These are phyloP conservation scores for Debaryomyces fabryi DNA, from an alignment of 1,139 yeast species.

Conservation along the genomic window DNA sequence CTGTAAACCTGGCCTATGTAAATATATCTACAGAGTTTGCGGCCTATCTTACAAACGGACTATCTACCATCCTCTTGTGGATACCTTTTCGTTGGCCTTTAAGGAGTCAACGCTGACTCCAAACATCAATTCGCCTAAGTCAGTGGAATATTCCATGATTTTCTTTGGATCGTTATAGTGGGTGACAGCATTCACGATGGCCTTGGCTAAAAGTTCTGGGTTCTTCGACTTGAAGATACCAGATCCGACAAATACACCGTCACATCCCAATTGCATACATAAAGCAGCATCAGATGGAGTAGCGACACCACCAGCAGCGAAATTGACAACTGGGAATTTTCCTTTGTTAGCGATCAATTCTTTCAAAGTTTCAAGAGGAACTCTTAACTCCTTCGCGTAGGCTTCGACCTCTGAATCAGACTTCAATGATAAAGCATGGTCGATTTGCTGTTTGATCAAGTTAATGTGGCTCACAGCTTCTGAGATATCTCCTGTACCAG, in stretches of 20 bases:
- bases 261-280: conserved; percentile 90
- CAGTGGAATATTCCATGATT: conserved; percentile 71
- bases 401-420: conserved; percentile 49
- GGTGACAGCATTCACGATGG: conserved; percentile 82
- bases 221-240: conserved; percentile 80
- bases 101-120: conserved; percentile 63
- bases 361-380: conserved; percentile 57
- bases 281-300: conserved; percentile 90
- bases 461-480: conserved; percentile 83
- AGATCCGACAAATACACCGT: conserved; percentile 89
- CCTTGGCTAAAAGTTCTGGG: conserved; percentile 76
- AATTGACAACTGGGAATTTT: conserved; percentile 80
- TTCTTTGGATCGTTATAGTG: conserved; percentile 67
- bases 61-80: conserved; percentile 55
- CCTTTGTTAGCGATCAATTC: conserved; percentile 56
- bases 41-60: background rate
- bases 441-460: conserved; percentile 59
- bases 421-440: conserved; percentile 44
- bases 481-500: conserved; percentile 86
- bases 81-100: conserved; percentile 49
- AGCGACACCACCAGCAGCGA: conserved; percentile 91
- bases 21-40: background rate
- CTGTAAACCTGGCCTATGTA: background rate
- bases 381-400: conserved; percentile 62
- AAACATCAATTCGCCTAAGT: conserved; percentile 76